These are phyloP conservation scores for Euphrasia arctica DNA, from an alignment of 305 asterid genomes.

Conservation along the genomic window DNA sequence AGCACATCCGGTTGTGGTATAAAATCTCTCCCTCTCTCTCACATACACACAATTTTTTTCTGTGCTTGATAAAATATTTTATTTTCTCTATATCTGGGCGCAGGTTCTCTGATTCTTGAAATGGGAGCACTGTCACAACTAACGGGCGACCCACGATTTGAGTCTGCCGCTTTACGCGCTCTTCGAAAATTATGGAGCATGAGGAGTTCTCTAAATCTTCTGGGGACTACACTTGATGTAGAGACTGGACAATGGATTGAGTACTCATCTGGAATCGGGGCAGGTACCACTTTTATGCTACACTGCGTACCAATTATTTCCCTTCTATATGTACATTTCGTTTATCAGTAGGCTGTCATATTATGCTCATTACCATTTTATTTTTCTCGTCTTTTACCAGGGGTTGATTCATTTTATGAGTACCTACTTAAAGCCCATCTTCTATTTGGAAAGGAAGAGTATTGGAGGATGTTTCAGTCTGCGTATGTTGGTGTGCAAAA, in stretches of 20 bases:
- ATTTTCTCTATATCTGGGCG: conserved; percentile 23
- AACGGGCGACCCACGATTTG: conserved; percentile 91
- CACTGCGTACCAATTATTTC: conserved; percentile 14
- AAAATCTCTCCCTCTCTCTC: conserved; percentile 25
- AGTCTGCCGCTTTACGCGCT: conserved; percentile 83
- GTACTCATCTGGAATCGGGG: conserved; percentile 93
- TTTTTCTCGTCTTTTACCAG: conserved; percentile 39
- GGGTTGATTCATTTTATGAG: conserved; percentile 96
- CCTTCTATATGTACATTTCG: conserved; percentile 2
- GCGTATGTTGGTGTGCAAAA: conserved; percentile 88
- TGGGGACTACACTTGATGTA: conserved; percentile 93
- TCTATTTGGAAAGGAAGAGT: conserved; percentile 91
- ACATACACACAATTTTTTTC: not conserved
- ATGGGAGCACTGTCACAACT: conserved; percentile 93
- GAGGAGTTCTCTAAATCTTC: conserved; percentile 92
- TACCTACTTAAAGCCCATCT: conserved; percentile 87
- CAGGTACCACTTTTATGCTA: conserved; percentile 50
- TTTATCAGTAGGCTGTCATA: conserved; percentile 2
- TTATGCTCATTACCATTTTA: conserved; percentile 4
- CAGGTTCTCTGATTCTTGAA: conserved; percentile 97
- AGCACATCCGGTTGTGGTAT: conserved; percentile 98
- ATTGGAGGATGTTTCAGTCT: conserved; percentile 94
- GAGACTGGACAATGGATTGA: conserved; percentile 91
- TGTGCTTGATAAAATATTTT: conserved; percentile 17
- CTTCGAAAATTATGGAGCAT: conserved; percentile 94